A percentile compares a stretch with the other conserved stretches of the same genome.
Evolutionary conservation across 805 yeast genomes (phyloP).

Genomic region (Sugiyamaella valdiviana): DNA sequence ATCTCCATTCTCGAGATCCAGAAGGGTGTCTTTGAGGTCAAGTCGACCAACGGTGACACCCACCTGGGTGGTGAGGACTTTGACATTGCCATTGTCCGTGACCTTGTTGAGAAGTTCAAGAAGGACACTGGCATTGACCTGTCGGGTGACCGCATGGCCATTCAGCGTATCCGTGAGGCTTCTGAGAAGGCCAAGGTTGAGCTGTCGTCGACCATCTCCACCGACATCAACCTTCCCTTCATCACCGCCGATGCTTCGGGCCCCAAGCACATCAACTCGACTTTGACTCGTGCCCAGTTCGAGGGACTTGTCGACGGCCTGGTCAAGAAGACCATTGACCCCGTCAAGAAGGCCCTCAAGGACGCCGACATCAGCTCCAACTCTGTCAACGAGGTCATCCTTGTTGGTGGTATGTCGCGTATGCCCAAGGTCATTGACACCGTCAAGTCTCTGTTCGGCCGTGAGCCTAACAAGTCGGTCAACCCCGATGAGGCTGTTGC

Average conservation of each 20-base stretch:
- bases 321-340: conserved; percentile 65
- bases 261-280: conserved; percentile 70
- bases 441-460: conserved; percentile 70
- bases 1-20: conserved; percentile 93
- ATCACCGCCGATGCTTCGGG: conserved; percentile 82
- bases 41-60: conserved; percentile 95
- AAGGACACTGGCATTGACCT: conserved; percentile 64
- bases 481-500: conserved; percentile 95
- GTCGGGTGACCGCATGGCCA: conserved; percentile 61
- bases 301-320: conserved; percentile 62
- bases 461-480: conserved; percentile 82
- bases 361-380: conserved; percentile 66
- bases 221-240: conserved; percentile 76
- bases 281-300: conserved; percentile 60
- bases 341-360: conserved; percentile 74
- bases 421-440: conserved; percentile 83
- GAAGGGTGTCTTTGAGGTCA: conserved; percentile 96
- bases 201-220: conserved; percentile 64
- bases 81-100: conserved; percentile 80
- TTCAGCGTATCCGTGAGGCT: conserved; percentile 81
- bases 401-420: conserved; percentile 89
- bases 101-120: conserved; percentile 73
- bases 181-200: conserved; percentile 89
- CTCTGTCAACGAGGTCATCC: conserved; percentile 71
- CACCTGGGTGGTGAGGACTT: conserved; percentile 92